These are phyloP conservation scores for Ustilago nuda DNA, from an alignment of 1,284 basidiomycete species.

Conservation along the genomic window DNA sequence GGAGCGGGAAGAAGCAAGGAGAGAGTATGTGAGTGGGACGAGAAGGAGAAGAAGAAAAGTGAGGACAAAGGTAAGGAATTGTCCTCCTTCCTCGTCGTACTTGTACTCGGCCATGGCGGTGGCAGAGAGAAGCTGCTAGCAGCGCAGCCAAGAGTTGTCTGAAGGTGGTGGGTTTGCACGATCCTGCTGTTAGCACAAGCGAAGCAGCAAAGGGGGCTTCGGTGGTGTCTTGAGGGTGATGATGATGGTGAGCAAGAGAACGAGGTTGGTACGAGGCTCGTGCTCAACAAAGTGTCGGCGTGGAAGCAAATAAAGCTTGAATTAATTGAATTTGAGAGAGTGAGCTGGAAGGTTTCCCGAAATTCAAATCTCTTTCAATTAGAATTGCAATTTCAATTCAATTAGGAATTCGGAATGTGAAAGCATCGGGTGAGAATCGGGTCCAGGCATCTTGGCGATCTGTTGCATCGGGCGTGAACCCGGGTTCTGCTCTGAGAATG, in stretches of 20 bases:
- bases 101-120: slow-evolving; percentile 67
- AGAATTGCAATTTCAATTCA: slow-evolving; percentile 1
- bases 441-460: neutral
- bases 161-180: neutral
- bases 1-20: slow-evolving; percentile 38
- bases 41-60: slow-evolving; percentile 65
- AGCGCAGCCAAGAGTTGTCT: neutral
- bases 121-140: neutral
- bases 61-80: slow-evolving; percentile 68
- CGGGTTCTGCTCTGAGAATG: neutral
- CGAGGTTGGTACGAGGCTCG: slow-evolving; percentile 1
- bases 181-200: neutral
- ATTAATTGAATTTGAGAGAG: slow-evolving; percentile 3
- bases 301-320: neutral
- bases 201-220: neutral
- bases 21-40: slow-evolving; percentile 64
- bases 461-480: neutral
- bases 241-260: slow-evolving; percentile 3
- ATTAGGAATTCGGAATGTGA: neutral
- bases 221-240: neutral
- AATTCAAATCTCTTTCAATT: neutral
- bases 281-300: slow-evolving; percentile 5
- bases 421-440: neutral
- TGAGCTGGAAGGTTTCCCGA: slow-evolving; percentile 28
- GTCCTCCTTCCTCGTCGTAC: slow-evolving; percentile 69